A percentile compares a stretch with the other conserved stretches of the same genome.
Conservation (phyloP, 805 yeast species). For the Trichomonascus vanleenenianus region DNA sequence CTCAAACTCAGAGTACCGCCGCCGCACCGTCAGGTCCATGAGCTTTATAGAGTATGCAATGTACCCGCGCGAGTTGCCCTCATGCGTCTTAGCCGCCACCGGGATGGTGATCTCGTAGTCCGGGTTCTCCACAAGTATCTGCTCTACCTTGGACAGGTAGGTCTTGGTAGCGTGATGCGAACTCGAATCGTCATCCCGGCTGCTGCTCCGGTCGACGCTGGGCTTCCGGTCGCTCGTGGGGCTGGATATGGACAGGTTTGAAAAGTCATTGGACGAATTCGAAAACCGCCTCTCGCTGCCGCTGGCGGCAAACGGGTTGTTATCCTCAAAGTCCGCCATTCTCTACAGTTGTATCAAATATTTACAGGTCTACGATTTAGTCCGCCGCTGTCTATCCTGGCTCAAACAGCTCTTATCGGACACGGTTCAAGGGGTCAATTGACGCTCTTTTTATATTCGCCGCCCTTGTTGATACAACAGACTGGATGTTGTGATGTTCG, state of each 20-base stretch:
- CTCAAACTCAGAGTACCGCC: conserved; percentile 92
- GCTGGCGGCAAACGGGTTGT: conserved; percentile 36
- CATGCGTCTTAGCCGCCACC: conserved; percentile 83
- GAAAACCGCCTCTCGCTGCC: conserved; percentile 14
- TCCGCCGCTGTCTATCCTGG: too few species aligned
- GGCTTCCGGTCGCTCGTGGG: not conserved
- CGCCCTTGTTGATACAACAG: too few species aligned
- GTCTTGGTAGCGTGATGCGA: conserved; percentile 7
- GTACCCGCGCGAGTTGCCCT: conserved; percentile 67
- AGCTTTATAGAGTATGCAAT: conserved; percentile 74
- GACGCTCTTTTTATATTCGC: too few species aligned
- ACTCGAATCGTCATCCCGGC: not conserved
- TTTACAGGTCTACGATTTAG: too few species aligned
- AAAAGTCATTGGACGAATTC: conserved; percentile 11
- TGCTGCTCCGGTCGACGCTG: not conserved
- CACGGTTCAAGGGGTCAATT: too few species aligned
- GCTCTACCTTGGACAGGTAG: conserved; percentile 27
- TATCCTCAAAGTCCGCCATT: conserved; percentile 35
- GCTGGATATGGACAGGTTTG: not conserved
- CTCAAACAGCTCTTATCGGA: too few species aligned
- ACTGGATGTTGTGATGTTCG: too few species aligned
- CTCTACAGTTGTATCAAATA: not conserved
- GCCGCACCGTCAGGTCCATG: conserved; percentile 55
- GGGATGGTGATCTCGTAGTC: conserved; percentile 40
- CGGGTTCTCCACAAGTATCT: conserved; percentile 25